A percentile compares a stretch with the other conserved stretches of the same genome.
Evolutionary conservation across 2,329 filamentous ascomycete genomes (phyloP).

Genomic region (Arachnomyces sp.): DNA sequence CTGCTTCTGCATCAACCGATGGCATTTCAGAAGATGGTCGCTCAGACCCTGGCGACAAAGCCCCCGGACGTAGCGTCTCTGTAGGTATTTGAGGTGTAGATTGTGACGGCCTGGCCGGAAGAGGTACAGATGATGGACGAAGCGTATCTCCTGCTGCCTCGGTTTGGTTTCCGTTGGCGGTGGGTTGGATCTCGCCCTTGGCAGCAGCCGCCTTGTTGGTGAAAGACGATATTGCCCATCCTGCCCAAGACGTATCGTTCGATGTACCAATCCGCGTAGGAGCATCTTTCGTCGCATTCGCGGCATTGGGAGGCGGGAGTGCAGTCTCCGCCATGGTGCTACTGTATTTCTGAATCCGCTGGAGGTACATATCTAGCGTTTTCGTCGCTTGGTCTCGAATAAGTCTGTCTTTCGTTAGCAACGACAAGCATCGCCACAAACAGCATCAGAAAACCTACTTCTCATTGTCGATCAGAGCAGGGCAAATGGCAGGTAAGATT

Average conservation of each 20-base stretch:
- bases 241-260: conserved; percentile 69
- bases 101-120: conserved; percentile 27
- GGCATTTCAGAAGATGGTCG: conserved; percentile 35
- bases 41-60: conserved; percentile 15
- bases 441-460: conserved; percentile 44
- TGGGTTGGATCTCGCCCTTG: conserved; percentile 73
- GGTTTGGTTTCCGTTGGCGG: conserved; percentile 36
- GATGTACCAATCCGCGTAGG: conserved; percentile 74
- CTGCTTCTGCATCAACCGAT: conserved; percentile 40
- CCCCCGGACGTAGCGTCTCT: conserved; percentile 16
- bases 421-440: background rate
- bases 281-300: conserved; percentile 34
- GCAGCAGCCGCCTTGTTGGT: conserved; percentile 86
- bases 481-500: conserved; percentile 76
- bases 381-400: conserved; percentile 88
- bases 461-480: conserved; percentile 85
- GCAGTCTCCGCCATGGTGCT: conserved; percentile 71
- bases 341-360: conserved; percentile 72
- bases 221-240: conserved; percentile 97
- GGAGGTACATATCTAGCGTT: conserved; percentile 77
- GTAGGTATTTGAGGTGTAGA: conserved; percentile 14
- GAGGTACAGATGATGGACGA: conserved; percentile 45
- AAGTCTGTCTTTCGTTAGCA: conserved; percentile 38
- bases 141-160: conserved; percentile 7
- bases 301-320: conserved; percentile 57